Evolutionary conservation across 257 asterid genomes (phyloP), one percentile per base, ranked within the genome.

Genomic region (Petrea volubilis): DNA sequence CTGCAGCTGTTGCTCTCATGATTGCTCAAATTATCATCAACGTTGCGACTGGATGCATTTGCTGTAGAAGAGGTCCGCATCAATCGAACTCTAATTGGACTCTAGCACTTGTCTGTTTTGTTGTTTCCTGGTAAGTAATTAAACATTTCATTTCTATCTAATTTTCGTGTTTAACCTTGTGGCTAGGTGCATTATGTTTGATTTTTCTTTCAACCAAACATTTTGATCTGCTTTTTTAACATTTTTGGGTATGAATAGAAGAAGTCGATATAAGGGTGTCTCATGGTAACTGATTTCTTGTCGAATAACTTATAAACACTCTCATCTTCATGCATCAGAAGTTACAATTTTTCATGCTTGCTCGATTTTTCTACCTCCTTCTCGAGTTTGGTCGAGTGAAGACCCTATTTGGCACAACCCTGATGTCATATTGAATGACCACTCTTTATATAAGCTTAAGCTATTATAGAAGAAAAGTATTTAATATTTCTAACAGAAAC

Each of bases 11-110:
- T 52, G 29, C 91, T 71, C 98, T 94, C 44, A 68, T 88, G 96
- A 80, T 91, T 59, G 98, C 99, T 21, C 96, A 90, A 71, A 67
- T 89, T 33, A 85, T 84, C 70, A 76, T 91, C 86, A 87, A 87
- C 28, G 84, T 85, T 28, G 79, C 97, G 23, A 84, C 95, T 31
- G 97, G 99, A 46, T 94, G 99, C 77, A 73, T 91, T 50, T 94
- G 97, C 64, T 91, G 96, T 84, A 67, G 83, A 69, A 86, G 77
- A 80, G 89, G 91, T 59, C 85, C 84, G 0, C 88, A 82, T 77
- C 96, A 78, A 28, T 75, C 92, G 0, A 77, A 77, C 78, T 75
- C 97, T 64, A 83, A 83, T 47, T 88, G 95, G 95, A 85, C 79
- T 31, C 56, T 89, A n/a, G 95, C 95, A 6, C 93, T 91, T 28